Conservation (phyloP, 495 filamentous ascomycete genomes). For the Diplogelasinospora grovesii region DNA sequence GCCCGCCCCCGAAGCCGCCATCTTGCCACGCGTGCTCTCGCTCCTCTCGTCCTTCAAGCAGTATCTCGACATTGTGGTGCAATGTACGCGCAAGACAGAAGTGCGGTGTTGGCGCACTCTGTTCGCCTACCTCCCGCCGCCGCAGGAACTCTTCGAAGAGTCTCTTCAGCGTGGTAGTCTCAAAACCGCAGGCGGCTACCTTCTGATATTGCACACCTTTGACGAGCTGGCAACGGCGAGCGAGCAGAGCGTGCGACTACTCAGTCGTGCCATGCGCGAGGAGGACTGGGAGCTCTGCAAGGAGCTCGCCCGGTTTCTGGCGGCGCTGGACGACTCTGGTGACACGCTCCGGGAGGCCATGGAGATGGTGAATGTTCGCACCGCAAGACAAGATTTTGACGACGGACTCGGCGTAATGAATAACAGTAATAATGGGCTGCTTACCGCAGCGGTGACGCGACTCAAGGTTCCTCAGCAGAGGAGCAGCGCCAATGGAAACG, state of each 20-base stretch:
- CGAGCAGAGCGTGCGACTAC: conserved; percentile 74
- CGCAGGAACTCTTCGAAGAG: conserved; percentile 87
- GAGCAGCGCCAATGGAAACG: too few relatives aligned
- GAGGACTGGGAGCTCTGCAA: conserved; percentile 96
- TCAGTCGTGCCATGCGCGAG: conserved; percentile 74
- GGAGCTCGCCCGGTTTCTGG: conserved; percentile 86
- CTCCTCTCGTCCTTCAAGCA: conserved; percentile 84
- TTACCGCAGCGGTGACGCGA: conserved; percentile 43
- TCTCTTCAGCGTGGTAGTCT: conserved; percentile 74
- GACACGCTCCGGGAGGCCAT: conserved; percentile 74
- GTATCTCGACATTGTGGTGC: conserved; percentile 92
- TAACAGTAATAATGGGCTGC: too few relatives aligned
- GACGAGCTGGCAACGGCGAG: conserved; percentile 74
- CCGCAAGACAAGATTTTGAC: conserved; percentile 29
- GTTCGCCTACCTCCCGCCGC: conserved; percentile 81
- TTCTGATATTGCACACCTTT: conserved; percentile 91
- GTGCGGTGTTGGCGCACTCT: conserved; percentile 91
- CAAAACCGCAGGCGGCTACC: conserved; percentile 93
- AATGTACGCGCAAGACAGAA: conserved; percentile 97
- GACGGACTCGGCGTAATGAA: conserved; percentile 32
- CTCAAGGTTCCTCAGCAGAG: conserved; percentile 43
- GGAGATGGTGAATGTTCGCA: conserved; percentile 56
- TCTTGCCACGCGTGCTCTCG: conserved; percentile 79
- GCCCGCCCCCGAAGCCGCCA: conserved; percentile 60
- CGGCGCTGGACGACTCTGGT: conserved; percentile 83